These are phyloP conservation scores for Metschnikowia kunwiensis DNA, from an alignment of 805 yeast species.

Conservation along the genomic window DNA sequence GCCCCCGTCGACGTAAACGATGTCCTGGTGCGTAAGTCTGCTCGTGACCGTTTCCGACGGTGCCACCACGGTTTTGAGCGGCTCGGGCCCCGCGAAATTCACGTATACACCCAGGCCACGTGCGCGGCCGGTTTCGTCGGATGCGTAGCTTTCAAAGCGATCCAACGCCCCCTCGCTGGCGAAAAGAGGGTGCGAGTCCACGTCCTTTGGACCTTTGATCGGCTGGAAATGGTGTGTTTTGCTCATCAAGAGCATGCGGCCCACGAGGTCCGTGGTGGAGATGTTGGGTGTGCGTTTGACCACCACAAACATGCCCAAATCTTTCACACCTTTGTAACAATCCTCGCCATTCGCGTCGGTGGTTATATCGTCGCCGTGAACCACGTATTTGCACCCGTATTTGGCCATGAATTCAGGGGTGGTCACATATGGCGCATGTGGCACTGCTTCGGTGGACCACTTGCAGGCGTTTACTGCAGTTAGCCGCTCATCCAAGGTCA, in stretches of 20 bases:
- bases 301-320: conserved; percentile 79
- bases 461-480: conserved; percentile 87
- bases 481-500: conserved; percentile 75
- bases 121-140: conserved; percentile 56
- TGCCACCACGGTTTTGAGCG: conserved; percentile 31
- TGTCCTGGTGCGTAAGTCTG: conserved; percentile 16
- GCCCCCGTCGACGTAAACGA: conserved; percentile 71
- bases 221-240: conserved; percentile 54
- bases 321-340: conserved; percentile 81
- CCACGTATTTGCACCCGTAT: conserved; percentile 82
- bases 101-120: conserved; percentile 58
- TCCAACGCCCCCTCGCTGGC: conserved; percentile 32
- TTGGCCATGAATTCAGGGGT: conserved; percentile 74
- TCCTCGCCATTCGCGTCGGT: conserved; percentile 95
- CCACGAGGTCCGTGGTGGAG: conserved; percentile 91
- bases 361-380: conserved; percentile 97
- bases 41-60: conserved; percentile 25
- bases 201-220: conserved; percentile 24
- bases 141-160: conserved; percentile 54
- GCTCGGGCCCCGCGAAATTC: conserved; percentile 27
- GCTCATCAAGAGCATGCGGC: conserved; percentile 69
- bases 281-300: conserved; percentile 93
- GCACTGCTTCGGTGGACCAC: conserved; percentile 75
- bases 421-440: conserved; percentile 91
- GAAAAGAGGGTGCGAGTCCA: conserved; percentile 26